Base-by-base conservation (phyloP, 805 yeast species). In the Myxozyma neotropica region DNA sequence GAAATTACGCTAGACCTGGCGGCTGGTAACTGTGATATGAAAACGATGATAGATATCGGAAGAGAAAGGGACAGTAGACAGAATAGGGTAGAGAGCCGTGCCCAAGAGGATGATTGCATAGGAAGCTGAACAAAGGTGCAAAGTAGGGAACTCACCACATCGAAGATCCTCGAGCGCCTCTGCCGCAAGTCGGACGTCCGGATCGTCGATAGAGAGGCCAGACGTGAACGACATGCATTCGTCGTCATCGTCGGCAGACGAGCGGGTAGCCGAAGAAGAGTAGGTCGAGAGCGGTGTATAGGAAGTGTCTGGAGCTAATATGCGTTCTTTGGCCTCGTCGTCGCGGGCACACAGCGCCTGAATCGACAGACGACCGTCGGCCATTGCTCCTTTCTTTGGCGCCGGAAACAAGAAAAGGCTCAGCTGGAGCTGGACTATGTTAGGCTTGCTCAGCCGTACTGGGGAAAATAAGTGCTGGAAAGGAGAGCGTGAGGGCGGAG, bases 111-210 rank as follows among this genome's bases (percentile, higher is more conserved):
- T n/a, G n/a, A n/a, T n/a, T n/a, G n/a, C n/a, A n/a, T n/a, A n/a
- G n/a, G n/a, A n/a, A n/a, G n/a, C n/a, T n/a, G n/a, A 5, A 13
- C 15, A 36, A 3, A 21, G 38, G 33, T 38, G 33, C n/a, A 27
- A 21, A 19, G 43, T 49, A 26, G 40, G 27, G 26, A 23, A 59
- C 63, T 8, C 59, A 64, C 59, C 65, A 38, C 65, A 61, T 4
- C 69, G 67, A 27, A 70, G 58, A 40, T 66, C 64, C 56, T 67
- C 67, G 46, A 70, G 62, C 10, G 72, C 72, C 51, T 70, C 68
- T 8, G 72, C 71, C 5, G 72, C 72, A 8, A 70, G 47, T 40
- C 67, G 68, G 35, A 67, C 69, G 49, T 67, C 68, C 13, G 66
- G 66, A 39, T 63, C 66, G 53, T 63, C 66, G 10, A 63, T 56